Percentiles rank a stretch among this genome's conserved stretches.
Evolutionary conservation across 345 rosid species (phyloP).

Genomic region (Pelargonium nanum): DNA sequence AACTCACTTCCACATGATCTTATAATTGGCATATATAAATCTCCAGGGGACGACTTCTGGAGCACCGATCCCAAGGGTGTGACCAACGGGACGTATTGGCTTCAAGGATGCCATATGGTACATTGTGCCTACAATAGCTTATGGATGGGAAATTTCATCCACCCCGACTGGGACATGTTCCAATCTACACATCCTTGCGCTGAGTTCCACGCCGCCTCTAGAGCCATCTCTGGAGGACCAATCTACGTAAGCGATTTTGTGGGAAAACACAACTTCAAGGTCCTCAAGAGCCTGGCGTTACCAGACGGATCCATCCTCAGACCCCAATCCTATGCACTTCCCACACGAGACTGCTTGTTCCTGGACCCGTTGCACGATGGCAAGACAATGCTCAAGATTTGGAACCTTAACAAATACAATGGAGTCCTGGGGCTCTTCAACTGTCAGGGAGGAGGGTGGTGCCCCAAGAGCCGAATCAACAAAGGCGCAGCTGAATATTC

Average conservation of each 20-base stretch:
- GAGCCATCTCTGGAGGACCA: conserved; percentile 93
- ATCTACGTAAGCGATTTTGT: conserved; percentile 74
- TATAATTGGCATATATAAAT: too few relatives aligned
- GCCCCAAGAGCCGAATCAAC: conserved; percentile 66
- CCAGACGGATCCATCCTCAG: conserved; percentile 79
- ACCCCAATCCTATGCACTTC: conserved; percentile 78
- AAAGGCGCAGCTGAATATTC: conserved; percentile 54
- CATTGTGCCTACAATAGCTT: conserved; percentile 95
- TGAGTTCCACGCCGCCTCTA: conserved; percentile 89
- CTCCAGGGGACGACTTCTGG: conserved; percentile 93
- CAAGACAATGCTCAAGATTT: conserved; percentile 93
- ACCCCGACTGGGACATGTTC: conserved; percentile 99
- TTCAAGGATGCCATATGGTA: conserved; percentile 98
- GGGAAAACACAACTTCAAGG: conserved; percentile 65
- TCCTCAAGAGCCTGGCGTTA: conserved; percentile 58
- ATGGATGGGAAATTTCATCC: conserved; percentile 99
- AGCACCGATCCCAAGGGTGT: conserved; percentile 94
- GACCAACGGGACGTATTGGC: conserved; percentile 90
- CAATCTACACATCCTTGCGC: conserved; percentile 95
- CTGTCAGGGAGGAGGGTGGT: conserved; percentile 99
- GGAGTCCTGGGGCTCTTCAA: conserved; percentile 84
- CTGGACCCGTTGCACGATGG: conserved; percentile 95
- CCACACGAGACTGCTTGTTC: conserved; percentile 80
- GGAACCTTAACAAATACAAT: conserved; percentile 88
- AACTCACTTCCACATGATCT: too few relatives aligned